Base-by-base conservation (phyloP, 2,329 filamentous ascomycete species). In the Cryphonectria radicalis region DNA sequence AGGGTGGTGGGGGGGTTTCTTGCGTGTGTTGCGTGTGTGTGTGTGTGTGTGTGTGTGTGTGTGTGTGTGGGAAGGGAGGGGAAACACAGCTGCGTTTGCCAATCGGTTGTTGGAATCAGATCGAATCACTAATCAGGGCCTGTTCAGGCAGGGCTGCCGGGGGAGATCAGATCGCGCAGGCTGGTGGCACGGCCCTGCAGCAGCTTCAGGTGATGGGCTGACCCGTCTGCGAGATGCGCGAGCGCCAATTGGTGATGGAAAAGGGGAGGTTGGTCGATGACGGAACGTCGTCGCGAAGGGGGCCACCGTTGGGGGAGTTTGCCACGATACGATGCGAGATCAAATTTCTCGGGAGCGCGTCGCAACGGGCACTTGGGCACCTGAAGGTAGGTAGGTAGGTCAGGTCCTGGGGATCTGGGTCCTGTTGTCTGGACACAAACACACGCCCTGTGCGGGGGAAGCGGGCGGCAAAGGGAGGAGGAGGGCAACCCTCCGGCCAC, bases 241-340 rank as follows among this genome's bases (percentile, higher is more conserved):
- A n/a, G 28, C 14, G 57, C 63, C 70, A 67, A 72, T 72, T 72
- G 70, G 59, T 42, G 70, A 70, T 70, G 67, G 57, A 67, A 60
- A 69, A 63, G 66, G 63, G 55, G 28, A 37, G 8, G 28, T 40
- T 53, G 46, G 22, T 55, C n/a, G 25, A 40, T 40, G 35, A 22
- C 28, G 59, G 59, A n/a, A 32, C 43, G 64, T 53, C 32, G 46
- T 66, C 43, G 64, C 43, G 40, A 53, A 53, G 17, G 43, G 22
- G 22, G 19, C 46, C 43, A 32, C 63, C 43, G 42, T 53, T 37
- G 63, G 42, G 28, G 40, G 8, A 19, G 32, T 32, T 60, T 60
- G 28, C 57, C 57, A 60, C 57, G 57, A 60, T 35, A n/a, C n/a
- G 53, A 17, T 57, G 25, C 57, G 57, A 40, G 32, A 62, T 40